Percentiles rank a stretch among this genome's conserved stretches.
These are phyloP conservation scores for Trichoderma gamsii DNA, from an alignment of 495 filamentous ascomycete species.

Conservation along the genomic window DNA sequence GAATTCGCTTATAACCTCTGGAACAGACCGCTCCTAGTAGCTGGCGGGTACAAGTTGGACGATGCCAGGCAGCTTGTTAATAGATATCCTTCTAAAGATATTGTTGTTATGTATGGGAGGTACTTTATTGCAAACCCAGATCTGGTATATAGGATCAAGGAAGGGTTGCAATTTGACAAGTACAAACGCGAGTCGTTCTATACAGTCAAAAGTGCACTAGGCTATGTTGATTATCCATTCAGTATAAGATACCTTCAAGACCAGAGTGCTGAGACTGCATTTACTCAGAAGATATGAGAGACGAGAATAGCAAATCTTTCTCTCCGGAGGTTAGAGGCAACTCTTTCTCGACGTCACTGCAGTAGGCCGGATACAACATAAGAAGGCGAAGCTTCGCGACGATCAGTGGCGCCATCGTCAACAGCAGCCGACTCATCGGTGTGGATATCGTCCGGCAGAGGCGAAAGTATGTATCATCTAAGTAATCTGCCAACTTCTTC, in stretches of 20 bases:
- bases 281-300: too few species aligned
- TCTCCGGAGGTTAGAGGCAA: too few species aligned
- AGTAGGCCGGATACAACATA: too few species aligned
- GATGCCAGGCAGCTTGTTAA: neutral
- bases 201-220: neutral
- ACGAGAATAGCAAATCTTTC: too few species aligned
- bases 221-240: neutral
- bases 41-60: neutral
- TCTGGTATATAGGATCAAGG: neutral
- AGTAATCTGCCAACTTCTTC: too few species aligned
- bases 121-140: neutral
- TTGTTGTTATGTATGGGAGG: neutral
- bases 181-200: neutral
- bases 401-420: too few species aligned
- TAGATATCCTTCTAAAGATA: neutral
- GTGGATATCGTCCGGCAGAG: too few species aligned
- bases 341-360: too few species aligned
- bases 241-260: neutral
- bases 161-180: neutral
- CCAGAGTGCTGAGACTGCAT: neutral
- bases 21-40: neutral
- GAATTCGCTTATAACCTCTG: neutral
- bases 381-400: too few species aligned
- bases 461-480: too few species aligned
- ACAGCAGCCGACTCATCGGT: too few species aligned